Evolutionary conservation across 2,329 filamentous ascomycete species (phyloP).

Genomic region (Lomentospora prolificans): DNA sequence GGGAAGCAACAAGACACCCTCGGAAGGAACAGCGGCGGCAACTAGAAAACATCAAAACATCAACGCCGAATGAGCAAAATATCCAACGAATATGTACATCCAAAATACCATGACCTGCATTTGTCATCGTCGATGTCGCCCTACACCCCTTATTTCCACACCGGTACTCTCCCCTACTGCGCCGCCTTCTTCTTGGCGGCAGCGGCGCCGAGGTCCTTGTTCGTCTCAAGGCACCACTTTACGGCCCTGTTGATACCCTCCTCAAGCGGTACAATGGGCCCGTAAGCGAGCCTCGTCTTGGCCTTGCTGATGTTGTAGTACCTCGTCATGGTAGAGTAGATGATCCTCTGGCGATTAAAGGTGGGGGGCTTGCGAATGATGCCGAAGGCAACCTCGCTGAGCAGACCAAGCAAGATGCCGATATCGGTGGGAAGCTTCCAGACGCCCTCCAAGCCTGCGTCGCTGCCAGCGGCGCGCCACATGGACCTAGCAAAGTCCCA

Average conservation of each 20-base stretch:
- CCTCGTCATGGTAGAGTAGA: conserved; percentile 63
- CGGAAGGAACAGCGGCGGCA: not conserved
- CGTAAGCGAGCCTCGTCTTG: conserved; percentile 58
- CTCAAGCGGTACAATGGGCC: conserved; percentile 54
- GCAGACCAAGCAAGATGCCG: conserved; percentile 40
- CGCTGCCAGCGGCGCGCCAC: conserved; percentile 54
- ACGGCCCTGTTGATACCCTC: conserved; percentile 51
- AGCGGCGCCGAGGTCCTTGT: conserved; percentile 23
- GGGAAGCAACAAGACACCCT: no score
- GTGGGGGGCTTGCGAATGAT: conserved; percentile 43
- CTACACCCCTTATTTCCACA: no score
- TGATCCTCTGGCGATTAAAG: conserved; percentile 49
- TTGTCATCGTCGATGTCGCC: no score
- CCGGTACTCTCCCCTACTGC: no score
- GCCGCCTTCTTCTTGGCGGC: conserved; percentile 8
- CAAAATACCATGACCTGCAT: not conserved
- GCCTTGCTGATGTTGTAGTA: conserved; percentile 74
- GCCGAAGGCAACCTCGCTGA: conserved; percentile 42
- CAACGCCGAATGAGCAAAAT: not conserved
- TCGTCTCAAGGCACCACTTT: conserved; percentile 43
- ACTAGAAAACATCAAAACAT: not conserved
- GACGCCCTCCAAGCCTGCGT: conserved; percentile 40
- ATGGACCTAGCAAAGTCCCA: conserved; percentile 78
- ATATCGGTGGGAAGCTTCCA: conserved; percentile 44
- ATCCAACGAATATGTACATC: not conserved